A percentile compares a stretch with the other conserved stretches of the same genome.
These are phyloP conservation scores for Thalassiosira profunda DNA, from an alignment of 108 stramenopile species.

Conservation along the genomic window DNA sequence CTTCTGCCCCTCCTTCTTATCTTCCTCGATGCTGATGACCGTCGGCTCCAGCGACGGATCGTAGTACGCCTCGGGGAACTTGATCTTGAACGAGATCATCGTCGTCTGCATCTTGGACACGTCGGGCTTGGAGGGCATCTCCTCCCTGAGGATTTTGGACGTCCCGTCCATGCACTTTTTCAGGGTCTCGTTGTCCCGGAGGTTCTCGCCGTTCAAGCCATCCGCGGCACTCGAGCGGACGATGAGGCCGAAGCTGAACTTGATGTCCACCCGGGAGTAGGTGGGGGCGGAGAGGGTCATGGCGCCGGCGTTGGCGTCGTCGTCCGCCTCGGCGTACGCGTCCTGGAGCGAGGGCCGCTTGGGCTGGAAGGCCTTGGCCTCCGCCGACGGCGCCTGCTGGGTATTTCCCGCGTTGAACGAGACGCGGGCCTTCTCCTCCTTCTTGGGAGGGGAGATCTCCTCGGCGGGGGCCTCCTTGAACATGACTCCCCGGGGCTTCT, in stretches of 20 bases:
- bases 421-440: no score
- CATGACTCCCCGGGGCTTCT: no score
- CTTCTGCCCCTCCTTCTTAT: slow-evolving; percentile 8
- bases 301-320: background rate
- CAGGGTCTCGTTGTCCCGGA: slow-evolving; percentile 43
- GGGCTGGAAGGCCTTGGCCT: background rate
- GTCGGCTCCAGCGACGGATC: slow-evolving; percentile 42
- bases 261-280: slow-evolving; percentile 43
- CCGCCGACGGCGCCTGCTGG: background rate
- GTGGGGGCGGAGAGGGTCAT: slow-evolving; percentile 16
- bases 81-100: background rate
- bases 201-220: slow-evolving; percentile 23
- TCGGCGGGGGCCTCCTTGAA: background rate
- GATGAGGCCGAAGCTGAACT: slow-evolving; percentile 51
- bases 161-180: slow-evolving; percentile 48
- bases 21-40: slow-evolving; percentile 47
- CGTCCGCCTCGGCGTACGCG: background rate
- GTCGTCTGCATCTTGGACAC: background rate
- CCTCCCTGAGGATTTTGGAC: slow-evolving; percentile 27
- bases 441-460: background rate
- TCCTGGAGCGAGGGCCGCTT: background rate
- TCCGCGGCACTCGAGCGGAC: slow-evolving; percentile 20
- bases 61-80: slow-evolving; percentile 44
- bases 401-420: background rate
- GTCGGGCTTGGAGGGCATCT: slow-evolving; percentile 40